Conservation (phyloP, 805 yeast genomes). For the Kodamaea jinghongensis region DNA sequence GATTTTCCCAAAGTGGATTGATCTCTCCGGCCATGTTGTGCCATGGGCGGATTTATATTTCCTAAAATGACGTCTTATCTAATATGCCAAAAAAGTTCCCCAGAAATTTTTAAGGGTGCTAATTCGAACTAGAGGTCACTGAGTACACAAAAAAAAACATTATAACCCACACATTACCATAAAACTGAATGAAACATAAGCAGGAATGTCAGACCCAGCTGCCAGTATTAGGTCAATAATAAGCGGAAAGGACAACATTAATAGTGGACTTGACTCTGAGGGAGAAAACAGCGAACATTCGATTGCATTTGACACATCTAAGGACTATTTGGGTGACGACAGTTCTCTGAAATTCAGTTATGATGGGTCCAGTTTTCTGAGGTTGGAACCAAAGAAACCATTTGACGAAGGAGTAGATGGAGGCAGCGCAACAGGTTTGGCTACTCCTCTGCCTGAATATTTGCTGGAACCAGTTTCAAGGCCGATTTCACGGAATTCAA, state of each 20-base stretch:
- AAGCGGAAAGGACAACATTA: conserved; percentile 33
- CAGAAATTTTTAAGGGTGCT: conserved; percentile 2
- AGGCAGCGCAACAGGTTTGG: background rate
- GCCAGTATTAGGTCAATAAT: conserved; percentile 40
- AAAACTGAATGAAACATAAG: background rate
- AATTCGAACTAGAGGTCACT: conserved; percentile 2
- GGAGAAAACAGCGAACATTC: conserved; percentile 11
- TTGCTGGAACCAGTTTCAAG: conserved; percentile 40
- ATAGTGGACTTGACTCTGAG: conserved; percentile 21
- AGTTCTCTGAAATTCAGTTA: conserved; percentile 13
- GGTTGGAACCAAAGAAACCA: conserved; percentile 2
- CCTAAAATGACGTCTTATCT: too few relatives aligned
- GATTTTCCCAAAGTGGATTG: background rate
- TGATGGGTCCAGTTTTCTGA: conserved; percentile 7
- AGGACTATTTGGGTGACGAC: conserved; percentile 12
- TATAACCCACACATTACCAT: background rate
- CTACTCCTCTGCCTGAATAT: conserved; percentile 8
- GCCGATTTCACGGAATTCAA: conserved; percentile 59
- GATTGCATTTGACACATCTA: conserved; percentile 1
- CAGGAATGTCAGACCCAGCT: conserved; percentile 40
- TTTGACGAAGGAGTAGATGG: background rate
- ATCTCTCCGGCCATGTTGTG: too few relatives aligned
- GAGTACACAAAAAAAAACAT: conserved; percentile 2
- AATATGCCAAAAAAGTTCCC: background rate
- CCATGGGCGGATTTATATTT: too few relatives aligned